Evolutionary conservation across 768 basidiomycete species (phyloP), one percentile per base, ranked within the genome.

Genomic region (Tricholoma flavovirens): DNA sequence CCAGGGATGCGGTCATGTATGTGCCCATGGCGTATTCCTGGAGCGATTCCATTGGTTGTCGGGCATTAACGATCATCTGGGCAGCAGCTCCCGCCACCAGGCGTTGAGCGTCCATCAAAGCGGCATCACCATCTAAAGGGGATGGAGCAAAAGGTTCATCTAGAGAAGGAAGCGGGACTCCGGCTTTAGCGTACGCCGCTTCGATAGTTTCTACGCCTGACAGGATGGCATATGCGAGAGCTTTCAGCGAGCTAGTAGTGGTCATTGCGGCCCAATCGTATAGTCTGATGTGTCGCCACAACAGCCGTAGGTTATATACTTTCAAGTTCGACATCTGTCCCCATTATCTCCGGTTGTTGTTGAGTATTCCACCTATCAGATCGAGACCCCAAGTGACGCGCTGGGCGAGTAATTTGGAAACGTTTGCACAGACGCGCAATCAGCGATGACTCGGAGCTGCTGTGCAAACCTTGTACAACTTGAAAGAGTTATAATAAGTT

Each of bases 51-150:
- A 59, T 30, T 0, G 66, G 66, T 10, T 56, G 57, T 17, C 62
- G 60, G 3, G 64, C 60, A 11, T 54, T 58, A 19, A 61, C 62
- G 15, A 70, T 59, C n/a, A 70, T 59, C 49, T 71, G 69, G 12
- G 64, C 60, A 24, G 66, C 64, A 43, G 69, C 68, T 24, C 66
- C 65, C 9, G 64, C 57, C 46, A 66, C 59, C 12, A 64, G 38
- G 15, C 51, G 54, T 49, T 56, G 63, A 3, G 62, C 60, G 12
- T 56, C 43, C 8, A 36, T 43, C 5, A 68, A 33, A 12, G 53
- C 43, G 3, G 64, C 63, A 29, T 54, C 54, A 54, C 51, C 51
- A 38, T 60, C 59, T 58, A 64, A 17, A 22, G 59, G 58, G 11
- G 57, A 49, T 8, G 68, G 68, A n/a, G 49, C 52, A 57, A 65